These are phyloP conservation scores for Xerocomellus intermedius DNA, from an alignment of 768 basidiomycete genomes.

Conservation along the genomic window DNA sequence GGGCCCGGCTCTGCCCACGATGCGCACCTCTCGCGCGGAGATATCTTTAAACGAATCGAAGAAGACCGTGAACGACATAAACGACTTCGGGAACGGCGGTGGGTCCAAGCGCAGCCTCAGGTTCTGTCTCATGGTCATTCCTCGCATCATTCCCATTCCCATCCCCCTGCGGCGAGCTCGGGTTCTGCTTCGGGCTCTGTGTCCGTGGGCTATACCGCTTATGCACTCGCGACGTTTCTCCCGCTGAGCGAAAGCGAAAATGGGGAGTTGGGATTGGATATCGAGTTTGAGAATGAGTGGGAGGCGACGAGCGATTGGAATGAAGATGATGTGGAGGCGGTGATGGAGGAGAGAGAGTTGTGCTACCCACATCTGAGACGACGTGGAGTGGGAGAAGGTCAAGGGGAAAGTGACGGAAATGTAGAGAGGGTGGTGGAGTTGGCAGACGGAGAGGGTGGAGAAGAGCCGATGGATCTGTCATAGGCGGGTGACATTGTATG, in stretches of 20 bases:
- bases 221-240: constrained; percentile 21
- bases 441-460: constrained; percentile 40
- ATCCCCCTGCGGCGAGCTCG: background rate
- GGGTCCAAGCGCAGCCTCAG: no score
- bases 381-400: background rate
- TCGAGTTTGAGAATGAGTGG: constrained; percentile 89
- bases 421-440: background rate
- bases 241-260: constrained; percentile 43
- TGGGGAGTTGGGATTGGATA: constrained; percentile 60
- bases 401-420: background rate
- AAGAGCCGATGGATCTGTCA: constrained; percentile 41
- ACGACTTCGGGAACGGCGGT: no score
- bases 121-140: background rate
- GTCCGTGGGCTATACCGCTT: constrained; percentile 1
- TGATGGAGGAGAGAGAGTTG: constrained; percentile 65
- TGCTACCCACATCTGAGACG: constrained; percentile 52
- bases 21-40: no score
- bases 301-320: constrained; percentile 90
- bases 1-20: no score
- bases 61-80: no score
- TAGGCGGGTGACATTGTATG: background rate
- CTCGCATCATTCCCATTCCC: background rate
- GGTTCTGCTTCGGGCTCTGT: background rate
- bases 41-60: no score
- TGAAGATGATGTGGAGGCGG: constrained; percentile 82